Percentiles rank a stretch among this genome's conserved stretches.
These are phyloP conservation scores for Blepharisma undulans DNA, from an alignment of 169 alveolate species.

Conservation along the genomic window DNA sequence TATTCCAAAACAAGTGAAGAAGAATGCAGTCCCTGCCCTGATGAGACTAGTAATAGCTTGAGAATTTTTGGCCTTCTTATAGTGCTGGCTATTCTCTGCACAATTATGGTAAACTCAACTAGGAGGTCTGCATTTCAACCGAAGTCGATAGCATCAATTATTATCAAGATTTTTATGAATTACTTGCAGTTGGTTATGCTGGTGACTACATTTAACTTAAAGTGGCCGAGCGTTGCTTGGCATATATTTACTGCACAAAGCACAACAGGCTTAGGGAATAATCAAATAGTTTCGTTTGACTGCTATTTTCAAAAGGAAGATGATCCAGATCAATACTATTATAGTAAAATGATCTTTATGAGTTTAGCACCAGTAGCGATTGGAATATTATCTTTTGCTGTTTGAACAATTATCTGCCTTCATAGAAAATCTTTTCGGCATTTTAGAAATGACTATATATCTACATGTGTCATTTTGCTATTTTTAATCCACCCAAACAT, in stretches of 20 bases:
- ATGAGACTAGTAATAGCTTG: neutral
- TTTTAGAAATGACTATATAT: neutral
- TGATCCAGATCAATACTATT: neutral
- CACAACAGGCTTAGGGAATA: neutral
- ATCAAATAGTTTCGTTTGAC: constrained; percentile 10
- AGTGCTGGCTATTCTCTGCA: neutral
- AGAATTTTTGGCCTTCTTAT: neutral
- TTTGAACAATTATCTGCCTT: neutral
- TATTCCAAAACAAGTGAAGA: neutral
- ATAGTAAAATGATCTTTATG: neutral
- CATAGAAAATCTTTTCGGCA: neutral
- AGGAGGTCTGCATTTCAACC: neutral
- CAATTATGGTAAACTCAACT: neutral
- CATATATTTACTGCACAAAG: neutral
- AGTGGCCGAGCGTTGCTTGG: neutral
- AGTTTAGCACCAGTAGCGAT: neutral
- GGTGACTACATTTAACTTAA: neutral
- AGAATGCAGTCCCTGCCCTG: constrained; percentile 3
- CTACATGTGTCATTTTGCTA: constrained; percentile 47
- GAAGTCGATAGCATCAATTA: neutral
- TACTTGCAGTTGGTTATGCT: constrained; percentile 5
- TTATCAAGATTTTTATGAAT: constrained; percentile 5
- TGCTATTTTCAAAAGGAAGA: neutral
- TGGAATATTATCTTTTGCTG: neutral
- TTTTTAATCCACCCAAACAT: constrained; percentile 59